Evolutionary conservation across 2,329 filamentous ascomycete species (phyloP), one percentile per base, ranked within the genome.

Genomic region (Ceratocystis ficicola): DNA sequence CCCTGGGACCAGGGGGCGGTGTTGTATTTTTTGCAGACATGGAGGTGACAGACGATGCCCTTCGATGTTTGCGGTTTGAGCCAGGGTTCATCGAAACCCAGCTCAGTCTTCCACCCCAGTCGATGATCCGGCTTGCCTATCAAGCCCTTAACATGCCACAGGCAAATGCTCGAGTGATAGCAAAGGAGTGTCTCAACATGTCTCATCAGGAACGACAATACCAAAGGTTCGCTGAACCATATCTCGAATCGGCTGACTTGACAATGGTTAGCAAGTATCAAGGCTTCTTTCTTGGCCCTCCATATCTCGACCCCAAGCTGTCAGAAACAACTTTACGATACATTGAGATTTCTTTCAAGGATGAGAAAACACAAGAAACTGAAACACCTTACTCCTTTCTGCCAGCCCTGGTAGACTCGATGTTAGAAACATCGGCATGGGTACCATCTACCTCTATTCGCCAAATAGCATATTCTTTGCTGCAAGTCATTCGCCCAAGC

Each of bases 1-100:
- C 90, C 67, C 79, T 93, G 7, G 86, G 86, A 0, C 69, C 79
- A 1, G 87, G 87, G 0, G 77, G 79, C 0, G 84, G 95, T 0
- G 77, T 85, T 0, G 86, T 93, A 66, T 81, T 95, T 36, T 44
- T 72, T 30, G 67, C 73, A 41, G 68, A 69, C 55, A 10, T 64
- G 68, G 69, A 69, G 8, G 68, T 63, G 36, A 66, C 74, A 17
- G 25, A 44, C 3, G n/a, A 8, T n/a, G n/a, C 28, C 4, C 55
- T 67, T 2, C 28, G 69, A 4, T 73, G 72, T 62, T 67, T 71
- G 2, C 68, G 67, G 2, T 77, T 75, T 67, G 69, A 69, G 69
- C 76, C 72, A 36, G 71, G 67, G 59, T 73, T 73, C 30, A 81
- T 77, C 68, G 77, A 74, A 69, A 67, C 74, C 41, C 75, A 74